Percentiles rank a stretch among this genome's conserved stretches.
Evolutionary conservation across 2,329 filamentous ascomycete species (phyloP).

Genomic region (Whalleya microplaca): DNA sequence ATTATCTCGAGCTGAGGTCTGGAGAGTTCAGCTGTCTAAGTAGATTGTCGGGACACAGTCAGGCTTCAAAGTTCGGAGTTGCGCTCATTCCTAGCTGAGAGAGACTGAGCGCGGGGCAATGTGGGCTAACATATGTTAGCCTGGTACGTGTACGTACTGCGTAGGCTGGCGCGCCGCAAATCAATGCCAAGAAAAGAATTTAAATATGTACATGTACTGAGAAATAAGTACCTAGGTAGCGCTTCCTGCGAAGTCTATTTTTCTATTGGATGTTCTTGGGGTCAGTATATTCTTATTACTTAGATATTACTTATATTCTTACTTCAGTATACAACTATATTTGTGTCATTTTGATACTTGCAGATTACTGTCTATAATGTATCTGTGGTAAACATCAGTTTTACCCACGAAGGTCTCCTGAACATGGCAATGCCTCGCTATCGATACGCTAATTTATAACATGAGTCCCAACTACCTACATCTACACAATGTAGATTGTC

Average conservation of each 20-base stretch:
- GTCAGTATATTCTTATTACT: too few species aligned
- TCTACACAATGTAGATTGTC: neutral
- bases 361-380: too few species aligned
- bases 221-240: neutral
- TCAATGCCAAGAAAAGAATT: neutral
- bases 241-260: neutral
- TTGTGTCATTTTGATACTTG: too few species aligned
- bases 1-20: neutral
- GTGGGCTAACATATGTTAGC: neutral
- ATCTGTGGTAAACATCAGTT: too few species aligned
- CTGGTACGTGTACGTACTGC: neutral
- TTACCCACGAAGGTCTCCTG: too few species aligned
- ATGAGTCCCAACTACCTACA: too few species aligned
- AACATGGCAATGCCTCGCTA: too few species aligned
- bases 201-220: neutral
- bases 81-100: neutral
- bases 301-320: neutral
- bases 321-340: too few species aligned
- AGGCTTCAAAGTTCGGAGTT: neutral
- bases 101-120: constrained; percentile 7
- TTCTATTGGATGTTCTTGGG: neutral
- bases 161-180: too few species aligned
- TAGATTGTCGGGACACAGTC: too few species aligned
- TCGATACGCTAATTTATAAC: too few species aligned
- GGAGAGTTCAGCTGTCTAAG: too few species aligned